Evolutionary conservation across 768 basidiomycete species (phyloP), one percentile per base, ranked within the genome.

Genomic region (Tubosaeta sp.): DNA sequence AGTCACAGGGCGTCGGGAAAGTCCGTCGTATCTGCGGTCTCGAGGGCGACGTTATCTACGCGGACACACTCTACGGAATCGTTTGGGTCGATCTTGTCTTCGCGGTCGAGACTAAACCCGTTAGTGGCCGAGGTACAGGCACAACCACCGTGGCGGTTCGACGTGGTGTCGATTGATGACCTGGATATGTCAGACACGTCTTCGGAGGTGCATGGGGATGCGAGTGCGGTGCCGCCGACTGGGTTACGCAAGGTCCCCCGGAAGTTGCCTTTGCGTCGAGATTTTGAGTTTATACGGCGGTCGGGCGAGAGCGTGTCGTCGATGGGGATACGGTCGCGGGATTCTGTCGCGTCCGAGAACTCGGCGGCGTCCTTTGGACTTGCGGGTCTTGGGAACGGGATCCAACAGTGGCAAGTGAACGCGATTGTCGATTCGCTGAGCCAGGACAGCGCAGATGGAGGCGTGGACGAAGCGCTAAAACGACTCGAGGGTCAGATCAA

Each of bases 401-500:
- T 90, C 16, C 81, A 84, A n/a, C 81, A 83, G 48, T 92, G 90
- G 90, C 90, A 91, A 58, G 73, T 89, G 69, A 87, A 87, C 61
- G 84, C 86, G 24, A 69, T 91, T 34, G 75, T 91, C 11, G 86
- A 90, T 44, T 83, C 80, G 34, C 71, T 87, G 56, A 86, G 81
- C 54, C 83, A 88, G 48, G 83, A 90, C 5, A 87, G 78, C 21
- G 90, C 85, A 51, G 76, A 70, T 16, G 90, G 90, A 1, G 91
- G 89, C 59, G 86, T 89, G 16, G 90, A 92, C 29, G 87, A 83
- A 7, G 92, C 94, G 16, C 66, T 96, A 55, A 74, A 79, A 21
- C 74, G 87, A 12, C 76, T 96, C 34, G 92, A 95, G 67, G 94
- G 92, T 0, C 83, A 91, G 63, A 88, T 94, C 48, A 90, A 91